These are phyloP conservation scores for Adansonia rubrostipa DNA, from an alignment of 441 rosid genomes.

Conservation along the genomic window DNA sequence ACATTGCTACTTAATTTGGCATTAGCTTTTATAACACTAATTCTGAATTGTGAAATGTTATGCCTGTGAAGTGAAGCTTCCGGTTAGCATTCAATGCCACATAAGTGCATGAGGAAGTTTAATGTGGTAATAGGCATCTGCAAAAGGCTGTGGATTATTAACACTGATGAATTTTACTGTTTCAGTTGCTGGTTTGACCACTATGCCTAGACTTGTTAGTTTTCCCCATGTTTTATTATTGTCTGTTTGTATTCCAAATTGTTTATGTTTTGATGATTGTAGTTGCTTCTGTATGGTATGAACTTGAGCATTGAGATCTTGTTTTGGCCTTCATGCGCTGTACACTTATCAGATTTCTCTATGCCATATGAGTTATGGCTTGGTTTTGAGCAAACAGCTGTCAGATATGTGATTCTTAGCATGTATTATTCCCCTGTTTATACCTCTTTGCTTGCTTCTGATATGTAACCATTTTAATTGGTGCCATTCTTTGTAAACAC, in stretches of 20 bases:
- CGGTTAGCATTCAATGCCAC: neutral
- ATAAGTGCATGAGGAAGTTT: neutral
- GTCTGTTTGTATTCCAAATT: neutral
- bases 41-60: neutral
- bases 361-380: neutral
- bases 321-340: neutral
- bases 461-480: neutral
- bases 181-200: neutral
- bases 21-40: neutral
- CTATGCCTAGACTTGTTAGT: neutral
- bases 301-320: slow-evolving; percentile 9
- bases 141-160: neutral
- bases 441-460: neutral
- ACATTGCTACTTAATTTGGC: neutral
- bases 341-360: neutral
- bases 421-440: neutral
- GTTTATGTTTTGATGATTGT: slow-evolving; percentile 4
- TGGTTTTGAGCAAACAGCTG: neutral
- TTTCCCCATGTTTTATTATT: neutral
- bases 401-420: slow-evolving; percentile 4
- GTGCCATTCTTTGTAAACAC: neutral
- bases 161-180: too few species aligned
- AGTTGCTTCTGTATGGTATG: slow-evolving; percentile 4
- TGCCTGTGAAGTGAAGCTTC: neutral
- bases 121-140: neutral